Conservation (phyloP, 441 rosid genomes). For the Aleurites moluccanus region DNA sequence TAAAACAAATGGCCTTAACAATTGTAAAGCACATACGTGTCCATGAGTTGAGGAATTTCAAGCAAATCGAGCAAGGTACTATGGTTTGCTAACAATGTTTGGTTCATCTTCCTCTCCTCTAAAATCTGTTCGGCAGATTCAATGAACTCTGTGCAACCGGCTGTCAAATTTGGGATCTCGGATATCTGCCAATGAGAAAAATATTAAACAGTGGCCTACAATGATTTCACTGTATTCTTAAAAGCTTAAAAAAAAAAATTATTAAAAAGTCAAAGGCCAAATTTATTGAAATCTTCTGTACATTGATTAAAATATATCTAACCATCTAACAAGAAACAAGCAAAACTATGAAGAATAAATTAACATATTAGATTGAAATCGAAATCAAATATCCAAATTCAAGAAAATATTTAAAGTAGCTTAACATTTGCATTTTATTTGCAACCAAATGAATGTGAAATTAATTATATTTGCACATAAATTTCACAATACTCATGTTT, state of each 20-base stretch:
- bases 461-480: not conserved
- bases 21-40: conserved; percentile 63
- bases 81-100: conserved; percentile 78
- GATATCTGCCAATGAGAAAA: conserved; percentile 51
- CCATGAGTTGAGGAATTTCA: conserved; percentile 99
- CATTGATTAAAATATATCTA: not conserved
- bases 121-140: conserved; percentile 83
- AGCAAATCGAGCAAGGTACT: conserved; percentile 94
- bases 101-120: conserved; percentile 95
- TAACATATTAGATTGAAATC: not conserved
- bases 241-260: no score
- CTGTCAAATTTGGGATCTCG: conserved; percentile 77
- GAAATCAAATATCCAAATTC: not conserved
- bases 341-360: not conserved
- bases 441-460: not conserved
- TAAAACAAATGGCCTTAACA: conserved; percentile 9
- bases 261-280: not conserved
- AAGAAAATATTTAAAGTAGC: not conserved
- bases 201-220: not conserved
- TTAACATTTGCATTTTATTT: not conserved
- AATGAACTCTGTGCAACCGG: conserved; percentile 84
- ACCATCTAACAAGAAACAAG: not conserved
- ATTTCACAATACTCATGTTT: not conserved
- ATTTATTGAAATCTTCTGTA: not conserved
- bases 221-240: not conserved